These are phyloP conservation scores for Elsinoe necatrix DNA, from an alignment of 2,329 filamentous ascomycete species.

Conservation along the genomic window DNA sequence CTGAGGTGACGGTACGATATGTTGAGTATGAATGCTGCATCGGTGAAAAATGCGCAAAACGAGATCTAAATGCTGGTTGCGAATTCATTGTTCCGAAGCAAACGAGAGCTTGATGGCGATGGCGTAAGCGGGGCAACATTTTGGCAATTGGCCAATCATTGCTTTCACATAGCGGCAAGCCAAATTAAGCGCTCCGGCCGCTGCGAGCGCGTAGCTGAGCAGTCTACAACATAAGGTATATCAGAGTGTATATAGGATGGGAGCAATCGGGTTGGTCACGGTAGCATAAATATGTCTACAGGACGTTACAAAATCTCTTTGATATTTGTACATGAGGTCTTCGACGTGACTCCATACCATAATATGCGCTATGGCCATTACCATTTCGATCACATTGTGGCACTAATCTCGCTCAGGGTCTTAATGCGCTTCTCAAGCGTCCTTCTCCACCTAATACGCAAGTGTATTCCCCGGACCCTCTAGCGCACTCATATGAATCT, in stretches of 20 bases:
- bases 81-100: neutral
- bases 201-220: neutral
- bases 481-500: no score
- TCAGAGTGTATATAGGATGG: neutral
- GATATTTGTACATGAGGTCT: neutral
- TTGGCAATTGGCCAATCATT: slow-evolving; percentile 4
- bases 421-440: no score
- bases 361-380: neutral
- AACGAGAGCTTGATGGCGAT: slow-evolving; percentile 10
- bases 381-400: no score
- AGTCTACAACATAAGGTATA: neutral
- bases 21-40: slow-evolving; percentile 9
- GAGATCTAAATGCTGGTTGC: neutral
- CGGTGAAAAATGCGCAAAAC: neutral
- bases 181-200: neutral
- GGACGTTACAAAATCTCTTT: neutral
- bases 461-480: no score
- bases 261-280: neutral
- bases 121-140: slow-evolving; percentile 15
- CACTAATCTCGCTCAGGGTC: no score
- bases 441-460: no score
- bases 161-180: neutral
- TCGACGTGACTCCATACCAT: neutral
- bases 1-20: neutral
- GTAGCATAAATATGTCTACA: neutral